A percentile compares a stretch with the other conserved stretches of the same genome.
phyloP scores from a whole-genome alignment of 345 rosid genomes.

The Ricinus communis region DNA sequence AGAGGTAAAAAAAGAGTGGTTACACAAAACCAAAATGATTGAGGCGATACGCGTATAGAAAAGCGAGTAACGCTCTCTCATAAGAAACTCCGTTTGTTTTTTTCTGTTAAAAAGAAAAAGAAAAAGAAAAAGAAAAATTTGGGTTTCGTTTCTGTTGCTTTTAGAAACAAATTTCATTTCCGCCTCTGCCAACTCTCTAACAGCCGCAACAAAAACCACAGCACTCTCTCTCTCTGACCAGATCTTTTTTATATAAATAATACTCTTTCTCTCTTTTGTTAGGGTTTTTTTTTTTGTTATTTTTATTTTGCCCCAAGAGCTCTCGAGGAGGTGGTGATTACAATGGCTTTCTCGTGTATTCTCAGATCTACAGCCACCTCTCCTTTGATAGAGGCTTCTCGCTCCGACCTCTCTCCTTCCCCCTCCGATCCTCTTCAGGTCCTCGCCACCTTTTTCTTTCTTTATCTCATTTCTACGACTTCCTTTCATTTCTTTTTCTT shows the following conservation, averaged over 20 bases:
- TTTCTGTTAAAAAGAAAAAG: too few relatives aligned
- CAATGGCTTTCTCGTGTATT: conserved; percentile 70
- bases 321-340: background rate
- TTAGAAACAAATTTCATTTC: conserved; percentile 7
- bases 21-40: too few relatives aligned
- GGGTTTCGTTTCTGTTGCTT: too few relatives aligned
- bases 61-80: background rate
- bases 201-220: conserved; percentile 20
- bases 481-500: background rate
- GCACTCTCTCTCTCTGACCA: background rate
- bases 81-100: conserved; percentile 30
- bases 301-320: too few relatives aligned
- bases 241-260: too few relatives aligned
- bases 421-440: conserved; percentile 58
- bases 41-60: background rate
- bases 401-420: conserved; percentile 40
- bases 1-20: background rate
- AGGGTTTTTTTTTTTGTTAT: conserved; percentile 19
- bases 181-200: conserved; percentile 16
- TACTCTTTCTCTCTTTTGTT: conserved; percentile 10
- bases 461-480: background rate
- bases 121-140: too few relatives aligned
- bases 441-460: background rate
- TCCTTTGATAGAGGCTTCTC: conserved; percentile 33
- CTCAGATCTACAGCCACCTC: conserved; percentile 61